Evolutionary conservation across 108 stramenopile species (phyloP), one percentile per base, ranked within the genome.

Genomic region (Schizochytrium sp.): DNA sequence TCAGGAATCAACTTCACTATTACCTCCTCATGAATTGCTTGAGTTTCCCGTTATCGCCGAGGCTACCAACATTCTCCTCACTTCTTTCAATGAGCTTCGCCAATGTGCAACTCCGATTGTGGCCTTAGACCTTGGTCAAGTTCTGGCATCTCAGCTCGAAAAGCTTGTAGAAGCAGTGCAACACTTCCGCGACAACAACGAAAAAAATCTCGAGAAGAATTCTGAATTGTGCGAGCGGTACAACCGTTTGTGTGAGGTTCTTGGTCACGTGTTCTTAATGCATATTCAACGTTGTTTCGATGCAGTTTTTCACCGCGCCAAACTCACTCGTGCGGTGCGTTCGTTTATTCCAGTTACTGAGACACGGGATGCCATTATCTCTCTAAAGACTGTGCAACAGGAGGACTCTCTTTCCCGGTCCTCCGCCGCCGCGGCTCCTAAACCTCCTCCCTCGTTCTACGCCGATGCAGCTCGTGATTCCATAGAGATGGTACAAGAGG

Each of bases 41-140:
- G 76, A 83, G 76, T 83, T 83, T 53, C 76, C 76, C 15, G 76
- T 55, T 7, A 40, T 40, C n/a, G 76, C 76, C 49, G 76, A 83
- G 47, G 47, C 47, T 40, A 55, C 28, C 50, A 83, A 83, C 76
- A 49, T 83, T 83, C 28, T 83, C 28, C 53, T 83, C 0, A 83
- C 76, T 0, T 55, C 50, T 5, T 83, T 83, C 47, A 83, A 83
- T 53, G 76, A 83, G 76, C 53, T 83, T 10, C 76, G 76, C 13
- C 76, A 83, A 53, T 83, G 76, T 53, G 76, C 76, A 10, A 55
- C 76, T 7, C 76, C 76, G 38, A 2, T 83, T 53, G 47, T 83
- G 5, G 76, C 76, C 28, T n/a, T 42, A 5, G 76, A 42, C 28
- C 53, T 83, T 38, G 76, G 76, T 42, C 76, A 40, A 19, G 47